A percentile compares a stretch with the other conserved stretches of the same genome.
phyloP scores from a whole-genome alignment of 1,284 basidiomycete species.

The Puccinia horiana region DNA sequence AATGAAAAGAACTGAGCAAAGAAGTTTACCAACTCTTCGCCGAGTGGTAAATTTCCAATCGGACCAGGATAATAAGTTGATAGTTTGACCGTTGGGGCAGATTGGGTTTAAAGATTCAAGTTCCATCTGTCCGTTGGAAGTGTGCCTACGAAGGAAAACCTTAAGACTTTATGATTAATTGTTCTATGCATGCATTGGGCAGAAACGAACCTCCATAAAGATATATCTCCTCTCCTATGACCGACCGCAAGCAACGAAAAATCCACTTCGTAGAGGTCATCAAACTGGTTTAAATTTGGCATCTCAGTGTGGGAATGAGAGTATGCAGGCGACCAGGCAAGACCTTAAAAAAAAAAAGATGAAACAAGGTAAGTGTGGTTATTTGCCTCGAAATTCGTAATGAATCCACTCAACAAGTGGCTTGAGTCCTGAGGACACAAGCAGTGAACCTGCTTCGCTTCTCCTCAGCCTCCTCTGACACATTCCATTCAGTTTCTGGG shows the following conservation, averaged over 20 bases:
- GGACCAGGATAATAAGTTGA: slow-evolving; percentile 28
- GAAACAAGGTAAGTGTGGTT: neutral
- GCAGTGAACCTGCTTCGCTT: slow-evolving; percentile 30
- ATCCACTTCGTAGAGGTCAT: neutral
- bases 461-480: neutral
- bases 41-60: slow-evolving; percentile 19
- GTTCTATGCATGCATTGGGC: neutral
- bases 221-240: slow-evolving; percentile 37
- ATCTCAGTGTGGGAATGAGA: neutral
- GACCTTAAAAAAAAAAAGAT: neutral
- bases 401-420: slow-evolving; percentile 24
- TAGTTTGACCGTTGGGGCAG: neutral
- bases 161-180: neutral
- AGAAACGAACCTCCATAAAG: slow-evolving; percentile 33
- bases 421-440: slow-evolving; percentile 24
- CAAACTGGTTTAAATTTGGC: neutral
- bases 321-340: slow-evolving; percentile 36
- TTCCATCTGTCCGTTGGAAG: slow-evolving; percentile 21
- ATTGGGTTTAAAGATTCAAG: slow-evolving; percentile 19
- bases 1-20: neutral
- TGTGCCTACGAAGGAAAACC: neutral
- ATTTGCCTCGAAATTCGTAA: neutral
- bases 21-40: neutral
- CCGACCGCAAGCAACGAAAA: slow-evolving; percentile 39
- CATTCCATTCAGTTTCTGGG: slow-evolving; percentile 1